A percentile compares a stretch with the other conserved stretches of the same genome.
Conservation (phyloP, 768 basidiomycete genomes). For the Multifurca ochricompacta region DNA sequence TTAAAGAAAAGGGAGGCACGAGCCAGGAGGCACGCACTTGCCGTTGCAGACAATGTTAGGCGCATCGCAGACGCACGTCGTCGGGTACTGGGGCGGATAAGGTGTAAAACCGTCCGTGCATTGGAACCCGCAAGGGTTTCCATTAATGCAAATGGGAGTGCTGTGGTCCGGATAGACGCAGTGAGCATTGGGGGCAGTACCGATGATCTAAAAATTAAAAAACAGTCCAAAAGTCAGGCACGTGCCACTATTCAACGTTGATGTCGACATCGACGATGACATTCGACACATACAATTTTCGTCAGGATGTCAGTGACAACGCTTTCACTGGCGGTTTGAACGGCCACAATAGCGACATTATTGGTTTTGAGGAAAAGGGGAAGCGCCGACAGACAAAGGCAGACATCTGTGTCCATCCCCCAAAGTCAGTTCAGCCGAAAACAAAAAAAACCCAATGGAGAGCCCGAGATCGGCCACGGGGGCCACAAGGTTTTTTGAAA, state of each 20-base stretch:
- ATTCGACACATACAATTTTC: slow-evolving; percentile 28
- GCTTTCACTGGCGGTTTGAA: slow-evolving; percentile 27
- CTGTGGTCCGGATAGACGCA: slow-evolving; percentile 39
- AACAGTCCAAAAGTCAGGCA: neutral
- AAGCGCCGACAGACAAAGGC: slow-evolving; percentile 37
- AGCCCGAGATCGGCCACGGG: too few species aligned
- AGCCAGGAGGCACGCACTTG: slow-evolving; percentile 28
- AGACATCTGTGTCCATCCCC: slow-evolving; percentile 36
- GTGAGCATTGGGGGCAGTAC: slow-evolving; percentile 18
- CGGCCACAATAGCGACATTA: slow-evolving; percentile 26
- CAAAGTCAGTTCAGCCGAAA: too few species aligned
- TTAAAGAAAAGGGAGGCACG: too few species aligned
- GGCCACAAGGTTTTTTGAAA: neutral
- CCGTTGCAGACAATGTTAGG: slow-evolving; percentile 43
- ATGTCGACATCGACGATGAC: too few species aligned
- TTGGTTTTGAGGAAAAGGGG: slow-evolving; percentile 31
- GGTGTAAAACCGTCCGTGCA: slow-evolving; percentile 38
- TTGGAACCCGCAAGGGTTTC: slow-evolving; percentile 37
- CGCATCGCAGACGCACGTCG: slow-evolving; percentile 34
- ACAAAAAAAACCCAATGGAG: too few species aligned
- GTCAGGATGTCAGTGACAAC: slow-evolving; percentile 29
- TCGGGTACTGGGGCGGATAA: slow-evolving; percentile 29
- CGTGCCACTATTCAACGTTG: too few species aligned
- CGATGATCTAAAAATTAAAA: slow-evolving; percentile 28
- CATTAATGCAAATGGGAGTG: slow-evolving; percentile 29